Evolutionary conservation across 73 alveolate species (phyloP).

Genomic region (Tetrahymena thermophila): DNA sequence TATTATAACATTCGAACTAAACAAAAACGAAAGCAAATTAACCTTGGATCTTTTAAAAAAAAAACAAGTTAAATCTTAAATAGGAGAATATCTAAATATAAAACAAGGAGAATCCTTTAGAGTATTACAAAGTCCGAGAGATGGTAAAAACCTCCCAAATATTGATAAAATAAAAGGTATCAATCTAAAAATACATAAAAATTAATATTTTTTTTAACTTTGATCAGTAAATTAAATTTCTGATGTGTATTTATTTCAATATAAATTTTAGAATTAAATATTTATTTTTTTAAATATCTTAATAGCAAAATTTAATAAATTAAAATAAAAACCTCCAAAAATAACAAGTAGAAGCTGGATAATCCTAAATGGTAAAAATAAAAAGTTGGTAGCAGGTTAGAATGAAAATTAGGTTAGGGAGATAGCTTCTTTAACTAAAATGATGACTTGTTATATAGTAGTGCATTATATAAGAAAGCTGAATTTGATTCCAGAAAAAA

Average conservation of each 20-base stretch:
- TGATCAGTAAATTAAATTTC: not conserved
- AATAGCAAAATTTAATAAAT: not conserved
- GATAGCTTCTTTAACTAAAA: conserved; percentile 72
- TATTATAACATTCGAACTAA: not conserved
- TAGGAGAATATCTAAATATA: not conserved
- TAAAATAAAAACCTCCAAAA: not conserved
- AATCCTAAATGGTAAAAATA: conserved; percentile 23
- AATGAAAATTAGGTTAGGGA: conserved; percentile 35
- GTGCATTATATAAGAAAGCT: conserved; percentile 25
- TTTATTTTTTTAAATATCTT: not conserved
- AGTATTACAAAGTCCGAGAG: not conserved
- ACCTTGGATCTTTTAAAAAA: not conserved
- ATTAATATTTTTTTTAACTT: not conserved
- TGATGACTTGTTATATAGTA: conserved; percentile 64
- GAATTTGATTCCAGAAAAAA: conserved; percentile 34
- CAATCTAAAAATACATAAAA: not conserved
- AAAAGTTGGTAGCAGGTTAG: not conserved
- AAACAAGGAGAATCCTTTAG: not conserved
- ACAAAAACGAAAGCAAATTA: not conserved
- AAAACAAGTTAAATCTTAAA: not conserved
- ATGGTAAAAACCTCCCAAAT: not conserved
- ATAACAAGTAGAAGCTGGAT: conserved; percentile 1
- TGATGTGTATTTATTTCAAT: not conserved
- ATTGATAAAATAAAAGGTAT: not conserved
- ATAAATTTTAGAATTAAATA: not conserved